Conservation (phyloP, 1,284 basidiomycete species). For the Marasmius tenuissimus region DNA sequence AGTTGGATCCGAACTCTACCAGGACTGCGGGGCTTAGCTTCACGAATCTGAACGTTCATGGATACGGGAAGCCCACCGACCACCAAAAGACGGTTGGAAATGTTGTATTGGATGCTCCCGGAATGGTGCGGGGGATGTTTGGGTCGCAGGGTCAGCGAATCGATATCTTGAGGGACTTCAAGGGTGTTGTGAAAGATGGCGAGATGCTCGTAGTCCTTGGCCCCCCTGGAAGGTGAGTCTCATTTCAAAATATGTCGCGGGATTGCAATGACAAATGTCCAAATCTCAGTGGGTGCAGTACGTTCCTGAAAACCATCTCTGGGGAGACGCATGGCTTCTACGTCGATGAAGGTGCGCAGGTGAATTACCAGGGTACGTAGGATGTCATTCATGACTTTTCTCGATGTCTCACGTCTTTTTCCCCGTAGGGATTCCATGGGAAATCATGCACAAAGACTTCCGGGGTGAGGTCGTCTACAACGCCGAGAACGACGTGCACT, state of each 20-base stretch:
- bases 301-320: slow-evolving; percentile 53
- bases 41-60: slow-evolving; percentile 39
- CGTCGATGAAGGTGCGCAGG: slow-evolving; percentile 42
- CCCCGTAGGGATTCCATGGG: slow-evolving; percentile 34
- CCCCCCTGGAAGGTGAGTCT: slow-evolving; percentile 36
- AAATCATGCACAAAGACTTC: slow-evolving; percentile 40
- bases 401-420: not conserved
- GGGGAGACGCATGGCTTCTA: slow-evolving; percentile 48
- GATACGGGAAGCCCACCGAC: slow-evolving; percentile 40
- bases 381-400: not conserved
- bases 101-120: slow-evolving; percentile 29
- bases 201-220: slow-evolving; percentile 60
- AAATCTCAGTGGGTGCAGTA: slow-evolving; percentile 45
- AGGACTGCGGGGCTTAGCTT: slow-evolving; percentile 41
- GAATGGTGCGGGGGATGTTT: slow-evolving; percentile 29
- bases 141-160: slow-evolving; percentile 36
- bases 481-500: slow-evolving; percentile 49
- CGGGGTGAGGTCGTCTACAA: slow-evolving; percentile 18
- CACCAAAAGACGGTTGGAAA: slow-evolving; percentile 47
- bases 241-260: not conserved
- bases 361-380: slow-evolving; percentile 46
- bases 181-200: slow-evolving; percentile 24
- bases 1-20: slow-evolving; percentile 24
- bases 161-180: slow-evolving; percentile 43
- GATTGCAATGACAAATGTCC: not conserved